phyloP scores from a whole-genome alignment of 2,329 filamentous ascomycete species.

The Exophiala xenobiotica region DNA sequence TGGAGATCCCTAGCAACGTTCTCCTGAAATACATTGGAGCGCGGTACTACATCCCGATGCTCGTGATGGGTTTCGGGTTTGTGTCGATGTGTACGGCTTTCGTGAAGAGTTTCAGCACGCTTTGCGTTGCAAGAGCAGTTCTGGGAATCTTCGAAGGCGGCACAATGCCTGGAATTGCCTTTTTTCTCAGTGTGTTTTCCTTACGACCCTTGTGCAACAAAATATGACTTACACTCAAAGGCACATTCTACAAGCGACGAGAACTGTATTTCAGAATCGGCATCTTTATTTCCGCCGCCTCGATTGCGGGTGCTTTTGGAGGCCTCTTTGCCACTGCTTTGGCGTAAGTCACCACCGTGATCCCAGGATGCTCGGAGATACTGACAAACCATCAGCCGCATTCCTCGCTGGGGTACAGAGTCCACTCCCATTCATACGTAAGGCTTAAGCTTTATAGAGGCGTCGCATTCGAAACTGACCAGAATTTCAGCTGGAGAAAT shows the following conservation, averaged over 20 bases:
- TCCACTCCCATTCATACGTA: slow-evolving; percentile 15
- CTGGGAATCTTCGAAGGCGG: slow-evolving; percentile 48
- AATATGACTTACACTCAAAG: slow-evolving; percentile 20
- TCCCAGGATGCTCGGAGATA: not conserved
- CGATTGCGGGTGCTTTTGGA: slow-evolving; percentile 51
- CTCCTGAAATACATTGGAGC: slow-evolving; percentile 65
- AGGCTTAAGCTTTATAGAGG: not conserved
- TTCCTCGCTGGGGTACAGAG: slow-evolving; percentile 16
- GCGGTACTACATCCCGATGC: slow-evolving; percentile 56
- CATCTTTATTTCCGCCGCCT: slow-evolving; percentile 46
- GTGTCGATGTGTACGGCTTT: slow-evolving; percentile 49
- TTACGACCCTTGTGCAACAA: slow-evolving; percentile 44
- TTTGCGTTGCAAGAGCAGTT: slow-evolving; percentile 49
- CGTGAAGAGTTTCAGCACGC: slow-evolving; percentile 50
- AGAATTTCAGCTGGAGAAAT: slow-evolving; percentile 46
- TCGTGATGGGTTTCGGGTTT: slow-evolving; percentile 33
- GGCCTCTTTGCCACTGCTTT: slow-evolving; percentile 53
- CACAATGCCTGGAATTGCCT: slow-evolving; percentile 46
- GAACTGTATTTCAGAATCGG: slow-evolving; percentile 46
- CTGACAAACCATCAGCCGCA: slow-evolving; percentile 2
- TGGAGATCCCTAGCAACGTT: slow-evolving; percentile 48
- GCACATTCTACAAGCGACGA: slow-evolving; percentile 49
- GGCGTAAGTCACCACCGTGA: slow-evolving; percentile 41
- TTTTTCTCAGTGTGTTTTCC: slow-evolving; percentile 56
- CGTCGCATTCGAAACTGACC: not conserved